Evolutionary conservation across 2,329 filamentous ascomycete genomes (phyloP).

Genomic region (Alternaria alternata): DNA sequence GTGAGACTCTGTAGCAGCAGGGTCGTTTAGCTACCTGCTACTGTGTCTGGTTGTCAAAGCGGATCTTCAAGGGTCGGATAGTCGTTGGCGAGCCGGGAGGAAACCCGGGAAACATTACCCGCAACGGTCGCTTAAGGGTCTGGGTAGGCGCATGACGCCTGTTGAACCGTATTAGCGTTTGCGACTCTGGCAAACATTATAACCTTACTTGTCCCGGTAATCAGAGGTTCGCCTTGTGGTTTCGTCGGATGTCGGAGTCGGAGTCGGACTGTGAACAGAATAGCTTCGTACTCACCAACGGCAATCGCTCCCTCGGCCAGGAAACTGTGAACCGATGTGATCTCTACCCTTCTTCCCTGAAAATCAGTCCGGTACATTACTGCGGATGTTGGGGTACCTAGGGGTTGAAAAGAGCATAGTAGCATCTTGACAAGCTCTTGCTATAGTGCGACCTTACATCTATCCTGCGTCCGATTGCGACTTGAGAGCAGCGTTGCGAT

Average conservation of each 20-base stretch:
- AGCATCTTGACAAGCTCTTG: too few relatives aligned
- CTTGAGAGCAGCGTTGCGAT: background rate
- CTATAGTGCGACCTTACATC: too few relatives aligned
- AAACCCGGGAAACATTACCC: background rate
- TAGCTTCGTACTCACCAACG: background rate
- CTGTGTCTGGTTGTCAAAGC: background rate
- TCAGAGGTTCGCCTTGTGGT: background rate
- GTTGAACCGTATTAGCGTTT: background rate
- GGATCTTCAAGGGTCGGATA: background rate
- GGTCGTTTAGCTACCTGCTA: background rate
- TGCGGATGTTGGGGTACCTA: background rate
- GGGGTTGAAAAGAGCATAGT: too few relatives aligned
- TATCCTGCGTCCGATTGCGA: background rate
- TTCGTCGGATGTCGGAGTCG: background rate
- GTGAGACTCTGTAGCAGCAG: background rate
- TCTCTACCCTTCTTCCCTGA: background rate
- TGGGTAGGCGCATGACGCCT: background rate
- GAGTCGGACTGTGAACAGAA: background rate
- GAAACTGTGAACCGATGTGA: background rate
- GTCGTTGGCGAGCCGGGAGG: background rate
- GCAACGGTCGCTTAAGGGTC: background rate
- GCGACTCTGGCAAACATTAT: background rate
- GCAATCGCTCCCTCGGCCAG: background rate
- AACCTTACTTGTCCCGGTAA: background rate
- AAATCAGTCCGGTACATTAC: background rate